phyloP scores from a whole-genome alignment of 345 rosid genomes.

The Salix koriyanagi region DNA sequence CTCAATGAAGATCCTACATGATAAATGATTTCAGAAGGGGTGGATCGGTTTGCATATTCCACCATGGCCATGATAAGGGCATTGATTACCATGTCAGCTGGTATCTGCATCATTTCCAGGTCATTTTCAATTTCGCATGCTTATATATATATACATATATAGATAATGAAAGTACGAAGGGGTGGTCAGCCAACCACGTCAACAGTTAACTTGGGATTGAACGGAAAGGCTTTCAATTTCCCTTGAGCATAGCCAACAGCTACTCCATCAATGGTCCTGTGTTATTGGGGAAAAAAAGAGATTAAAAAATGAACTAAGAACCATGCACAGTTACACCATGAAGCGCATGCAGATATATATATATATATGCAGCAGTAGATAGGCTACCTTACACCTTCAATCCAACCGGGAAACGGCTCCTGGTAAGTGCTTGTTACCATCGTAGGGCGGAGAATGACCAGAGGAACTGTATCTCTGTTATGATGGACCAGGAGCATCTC shows the following conservation, averaged over 20 bases:
- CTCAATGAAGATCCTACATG: constrained; percentile 27
- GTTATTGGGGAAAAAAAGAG: background rate
- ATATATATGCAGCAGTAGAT: no score
- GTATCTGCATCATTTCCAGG: constrained; percentile 37
- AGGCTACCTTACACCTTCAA: constrained; percentile 6
- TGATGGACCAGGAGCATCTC: constrained; percentile 9
- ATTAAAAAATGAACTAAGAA: no score
- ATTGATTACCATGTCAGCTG: constrained; percentile 89
- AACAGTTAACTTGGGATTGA: background rate
- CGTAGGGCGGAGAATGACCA: constrained; percentile 17
- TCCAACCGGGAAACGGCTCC: constrained; percentile 22
- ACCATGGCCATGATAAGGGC: constrained; percentile 54
- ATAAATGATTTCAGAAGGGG: constrained; percentile 2
- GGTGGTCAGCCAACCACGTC: background rate
- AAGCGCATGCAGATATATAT: no score
- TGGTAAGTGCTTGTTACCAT: constrained; percentile 10
- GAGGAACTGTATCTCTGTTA: background rate
- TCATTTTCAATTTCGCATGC: no score
- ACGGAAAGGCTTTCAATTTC: constrained; percentile 4
- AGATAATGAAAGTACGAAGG: background rate
- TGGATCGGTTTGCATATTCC: background rate
- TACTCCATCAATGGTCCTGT: constrained; percentile 13
- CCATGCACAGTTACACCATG: no score
- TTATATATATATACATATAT: background rate
- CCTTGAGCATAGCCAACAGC: constrained; percentile 15